Base-by-base conservation (phyloP, 495 filamentous ascomycete species). In the Neurospora intermedia region DNA sequence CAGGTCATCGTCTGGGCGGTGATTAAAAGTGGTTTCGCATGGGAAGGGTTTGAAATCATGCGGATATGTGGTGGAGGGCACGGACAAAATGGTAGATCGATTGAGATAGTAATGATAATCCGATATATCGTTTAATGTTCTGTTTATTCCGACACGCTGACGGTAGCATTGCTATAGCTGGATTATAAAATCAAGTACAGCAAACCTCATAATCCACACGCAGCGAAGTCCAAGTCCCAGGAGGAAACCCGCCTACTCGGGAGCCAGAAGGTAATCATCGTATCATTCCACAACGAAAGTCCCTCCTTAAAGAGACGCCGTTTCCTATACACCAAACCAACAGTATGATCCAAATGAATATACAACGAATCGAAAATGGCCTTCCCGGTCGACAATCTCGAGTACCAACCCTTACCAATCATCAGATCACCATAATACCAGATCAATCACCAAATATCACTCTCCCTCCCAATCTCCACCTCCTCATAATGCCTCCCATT, bases 1-100 rank as follows among this genome's bases (percentile, higher is more conserved):
- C 87, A 18, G 93, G 93, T 10, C 85, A 88, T 35, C 85, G 93
- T 78, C 84, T 96, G 6, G 92, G 92, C 43, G 84, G 85, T 23
- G 77, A 81, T 69, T 84, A 27, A 72, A 27, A 15, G 7, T 6
- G 69, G 2, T n/a, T 13, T 35, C 9, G n/a, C 41, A 43, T 66
- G 10, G 9, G 2, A n/a, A 71, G 39, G 1, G 38, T 31, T 7
- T 31, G n/a, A 40, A 10, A 31, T 20, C 77, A 72, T 70, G 42
- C 73, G 77, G 3, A n/a, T 23, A 42, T 69, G 23, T 75, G 73
- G 4, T 39, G 31, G 6, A 66, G 70, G 70, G 31, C 41, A 71
- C 40, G 13, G 18, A 6, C 70, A 20, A 20, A 59, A 45, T 45
- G 27, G 16, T 13, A 71, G 70, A 71, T 42, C 70, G n/a, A 1